Evolutionary conservation across 176 grass and related monocot species (phyloP), one percentile per base, ranked within the genome.

Genomic region (Bothriochloa decipiens): DNA sequence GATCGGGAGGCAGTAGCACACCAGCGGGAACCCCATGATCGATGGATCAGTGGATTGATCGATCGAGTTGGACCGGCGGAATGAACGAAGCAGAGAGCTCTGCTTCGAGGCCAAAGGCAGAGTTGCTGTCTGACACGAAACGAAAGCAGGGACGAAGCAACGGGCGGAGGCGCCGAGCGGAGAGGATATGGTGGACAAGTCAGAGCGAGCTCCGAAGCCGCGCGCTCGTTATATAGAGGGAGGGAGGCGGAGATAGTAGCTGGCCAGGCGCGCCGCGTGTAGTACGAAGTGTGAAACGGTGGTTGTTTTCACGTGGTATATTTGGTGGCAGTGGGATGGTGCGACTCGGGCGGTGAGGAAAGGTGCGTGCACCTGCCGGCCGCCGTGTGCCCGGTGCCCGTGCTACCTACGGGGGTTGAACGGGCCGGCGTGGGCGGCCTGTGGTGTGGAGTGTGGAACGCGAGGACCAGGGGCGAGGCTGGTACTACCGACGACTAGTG

Each of bases 21-120:
- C 85, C 39, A 95, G 25, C 77, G 91, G 96, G 77, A 95, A 86
- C 2, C 91, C 93, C 96, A 98, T 98, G 67, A 32, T 15, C 80
- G n/a, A n/a, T n/a, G n/a, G 3, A 1, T 20, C 11, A 1, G 9
- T 14, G 55, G 6, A 35, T 58, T 23, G 55, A 10, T 28, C 14
- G 37, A 32, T 17, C 39, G 20, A 41, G 35, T 4, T 17, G 29
- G 26, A 11, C 12, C 3, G 20, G 22, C 40, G n/a, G 69, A 27
- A 8, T 8, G 69, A 26, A 15, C 4, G 43, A 9, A 29, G 71
- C 43, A 29, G 43, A 29, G 43, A 47, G n/a, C 4, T 28, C 12
- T 27, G 2, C n/a, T 45, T n/a, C 3, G 17, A 63, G 25, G 3
- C 3, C 46, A 13, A 6, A 29, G 46, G 77, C 41, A 49, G 62